phyloP scores from a whole-genome alignment of 2,329 filamentous ascomycete species.

The Scopulariopsis brevicaulis region DNA sequence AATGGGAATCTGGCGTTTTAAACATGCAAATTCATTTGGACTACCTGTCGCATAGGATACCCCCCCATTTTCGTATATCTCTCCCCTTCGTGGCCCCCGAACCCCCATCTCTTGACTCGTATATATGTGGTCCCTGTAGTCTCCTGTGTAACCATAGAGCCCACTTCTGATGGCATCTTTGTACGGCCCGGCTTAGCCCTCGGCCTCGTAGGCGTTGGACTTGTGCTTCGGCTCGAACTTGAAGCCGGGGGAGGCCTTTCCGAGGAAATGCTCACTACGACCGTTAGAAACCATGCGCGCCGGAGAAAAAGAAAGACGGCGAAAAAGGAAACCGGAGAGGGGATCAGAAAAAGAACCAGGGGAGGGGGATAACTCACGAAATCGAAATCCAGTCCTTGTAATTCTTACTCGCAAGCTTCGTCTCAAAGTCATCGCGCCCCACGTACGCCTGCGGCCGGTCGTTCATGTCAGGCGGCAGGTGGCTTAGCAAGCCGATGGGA shows the following conservation, averaged over 20 bases:
- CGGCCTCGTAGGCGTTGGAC: constrained; percentile 77
- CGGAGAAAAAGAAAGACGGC: constrained; percentile 1
- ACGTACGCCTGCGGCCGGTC: constrained; percentile 77
- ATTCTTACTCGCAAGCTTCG: constrained; percentile 78
- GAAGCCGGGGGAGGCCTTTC: constrained; percentile 81
- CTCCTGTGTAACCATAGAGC: neutral
- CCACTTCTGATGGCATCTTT: neutral
- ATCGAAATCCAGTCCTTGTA: constrained; percentile 99
- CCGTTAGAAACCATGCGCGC: constrained; percentile 5
- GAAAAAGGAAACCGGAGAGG: neutral
- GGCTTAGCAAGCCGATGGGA: constrained; percentile 76
- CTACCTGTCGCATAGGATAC: neutral
- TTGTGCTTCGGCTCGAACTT: constrained; percentile 97
- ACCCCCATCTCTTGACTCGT: neutral
- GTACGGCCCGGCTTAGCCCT: constrained; percentile 34
- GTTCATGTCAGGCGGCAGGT: constrained; percentile 78
- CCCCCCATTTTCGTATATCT: neutral
- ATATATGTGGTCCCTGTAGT: neutral
- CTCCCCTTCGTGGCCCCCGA: neutral
- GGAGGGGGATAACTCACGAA: constrained; percentile 50
- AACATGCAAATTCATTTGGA: neutral
- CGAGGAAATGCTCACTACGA: constrained; percentile 89
- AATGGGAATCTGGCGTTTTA: neutral
- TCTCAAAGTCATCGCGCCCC: constrained; percentile 85
- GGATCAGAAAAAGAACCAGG: too few species aligned